Evolutionary conservation across 2,329 filamentous ascomycete species (phyloP).

Genomic region (Aureobasidium sp.): DNA sequence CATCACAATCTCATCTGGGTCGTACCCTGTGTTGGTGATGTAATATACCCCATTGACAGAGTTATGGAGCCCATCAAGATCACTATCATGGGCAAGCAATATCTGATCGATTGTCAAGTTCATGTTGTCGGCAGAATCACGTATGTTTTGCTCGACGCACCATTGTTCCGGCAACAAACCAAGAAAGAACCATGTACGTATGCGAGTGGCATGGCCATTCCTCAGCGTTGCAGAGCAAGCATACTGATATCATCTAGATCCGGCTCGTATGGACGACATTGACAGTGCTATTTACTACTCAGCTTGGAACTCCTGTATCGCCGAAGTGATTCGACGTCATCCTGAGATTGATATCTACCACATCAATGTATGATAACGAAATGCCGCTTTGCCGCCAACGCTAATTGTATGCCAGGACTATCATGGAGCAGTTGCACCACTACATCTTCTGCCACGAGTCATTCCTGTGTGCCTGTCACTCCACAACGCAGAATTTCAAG

Average conservation of each 20-base stretch:
- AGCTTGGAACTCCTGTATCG: slow-evolving; percentile 64
- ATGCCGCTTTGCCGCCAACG: too few relatives aligned
- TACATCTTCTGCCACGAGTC: slow-evolving; percentile 57
- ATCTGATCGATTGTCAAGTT: slow-evolving; percentile 58
- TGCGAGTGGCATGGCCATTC: too few relatives aligned
- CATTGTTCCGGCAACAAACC: slow-evolving; percentile 58
- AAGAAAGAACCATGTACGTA: slow-evolving; percentile 48
- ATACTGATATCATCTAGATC: slow-evolving; percentile 31
- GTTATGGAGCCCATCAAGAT: slow-evolving; percentile 55
- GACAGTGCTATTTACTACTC: slow-evolving; percentile 63
- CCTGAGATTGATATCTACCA: slow-evolving; percentile 60
- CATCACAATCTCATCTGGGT: slow-evolving; percentile 58
- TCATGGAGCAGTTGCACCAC: slow-evolving; percentile 55
- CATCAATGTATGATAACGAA: slow-evolving; percentile 40
- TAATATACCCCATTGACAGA: slow-evolving; percentile 56
- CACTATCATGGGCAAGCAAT: slow-evolving; percentile 53
- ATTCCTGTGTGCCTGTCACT: slow-evolving; percentile 57
- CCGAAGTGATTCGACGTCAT: slow-evolving; percentile 56
- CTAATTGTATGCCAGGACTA: slow-evolving; percentile 38
- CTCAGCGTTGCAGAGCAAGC: too few relatives aligned
- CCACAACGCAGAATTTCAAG: slow-evolving; percentile 64
- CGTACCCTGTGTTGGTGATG: slow-evolving; percentile 49
- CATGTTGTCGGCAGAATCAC: slow-evolving; percentile 59
- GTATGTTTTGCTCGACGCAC: slow-evolving; percentile 60
- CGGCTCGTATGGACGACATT: slow-evolving; percentile 62